Evolutionary conservation across 2,329 filamentous ascomycete species (phyloP), one percentile per base, ranked within the genome.

Genomic region (Paraphaeosphaeria sporulosa): DNA sequence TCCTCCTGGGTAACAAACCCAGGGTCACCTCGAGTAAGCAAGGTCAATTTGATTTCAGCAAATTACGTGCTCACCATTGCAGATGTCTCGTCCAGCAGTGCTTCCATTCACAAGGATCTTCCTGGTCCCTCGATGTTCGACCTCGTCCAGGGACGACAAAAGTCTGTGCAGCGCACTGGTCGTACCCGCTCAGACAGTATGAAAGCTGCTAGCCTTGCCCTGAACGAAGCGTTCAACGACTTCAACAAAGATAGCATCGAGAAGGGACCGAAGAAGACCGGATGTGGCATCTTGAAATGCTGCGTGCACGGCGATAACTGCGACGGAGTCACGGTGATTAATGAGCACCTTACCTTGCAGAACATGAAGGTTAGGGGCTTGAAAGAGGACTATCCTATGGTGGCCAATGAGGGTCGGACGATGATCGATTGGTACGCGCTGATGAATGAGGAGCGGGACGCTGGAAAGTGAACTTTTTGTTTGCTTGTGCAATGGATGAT

Each of bases 391-490:
- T 64, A 67, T 25, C 70, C 73, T 1, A 34, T 64, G 40, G 44
- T 71, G 3, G 12, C 55, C 32, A 48, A 21, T 1, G 62, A 55
- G 4, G 68, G 57, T 0, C 58, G 69, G 47, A 38, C 57, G 3
- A 71, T 74, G 64, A 55, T 74, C 1, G 69, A 75, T 52, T 75
- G 72, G 73, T 19, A 17, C 15, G 50, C 12, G 54, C 19, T 75
- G 36, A 23, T 64, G 55, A 19, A 54, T 21, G 64, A 74, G 64
- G 67, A 68, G 64, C 62, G 30, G 57, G 60, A 36, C 21, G 13
- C 10, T 15, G 23, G 38, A 59, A 47, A 58, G 1, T 60, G 47
- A 23, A 6, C 19, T n/a, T 12, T 6, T 44, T 44, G 42, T 42
- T 30, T 42, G 25, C 30, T n/a, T 19, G 36, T 32, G 30, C 30